These are phyloP conservation scores for Plectosphaerella cucumerina DNA, from an alignment of 2,329 filamentous ascomycete species.

Conservation along the genomic window DNA sequence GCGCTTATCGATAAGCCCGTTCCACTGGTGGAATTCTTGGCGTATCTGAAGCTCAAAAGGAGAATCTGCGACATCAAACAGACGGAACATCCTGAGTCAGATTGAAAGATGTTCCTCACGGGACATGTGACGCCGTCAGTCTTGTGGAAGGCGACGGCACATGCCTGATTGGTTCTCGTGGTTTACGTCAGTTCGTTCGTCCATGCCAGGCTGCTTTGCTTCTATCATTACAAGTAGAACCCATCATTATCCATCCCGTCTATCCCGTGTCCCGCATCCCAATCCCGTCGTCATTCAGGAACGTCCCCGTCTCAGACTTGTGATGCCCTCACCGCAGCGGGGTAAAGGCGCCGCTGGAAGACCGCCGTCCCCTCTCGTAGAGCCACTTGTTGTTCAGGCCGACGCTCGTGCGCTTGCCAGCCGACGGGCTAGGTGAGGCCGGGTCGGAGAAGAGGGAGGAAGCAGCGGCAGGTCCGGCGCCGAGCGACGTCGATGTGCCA, in stretches of 20 bases:
- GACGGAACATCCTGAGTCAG: too few species aligned
- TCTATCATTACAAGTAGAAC: neutral
- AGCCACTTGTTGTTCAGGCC: slow-evolving; percentile 91
- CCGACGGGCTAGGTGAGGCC: slow-evolving; percentile 63
- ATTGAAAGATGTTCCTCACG: too few species aligned
- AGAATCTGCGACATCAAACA: too few species aligned
- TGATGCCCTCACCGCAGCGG: neutral
- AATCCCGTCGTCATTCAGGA: neutral
- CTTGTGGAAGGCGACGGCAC: too few species aligned
- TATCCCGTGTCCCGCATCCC: too few species aligned
- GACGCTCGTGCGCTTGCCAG: slow-evolving; percentile 66
- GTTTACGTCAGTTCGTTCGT: neutral
- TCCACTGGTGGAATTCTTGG: neutral
- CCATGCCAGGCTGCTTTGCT: neutral
- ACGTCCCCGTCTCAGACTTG: neutral
- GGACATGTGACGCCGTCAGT: too few species aligned
- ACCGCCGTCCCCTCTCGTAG: slow-evolving; percentile 73
- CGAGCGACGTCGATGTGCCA: slow-evolving; percentile 40
- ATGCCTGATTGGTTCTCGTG: neutral
- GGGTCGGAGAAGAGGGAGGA: slow-evolving; percentile 49
- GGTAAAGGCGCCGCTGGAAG: slow-evolving; percentile 25
- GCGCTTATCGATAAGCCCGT: neutral
- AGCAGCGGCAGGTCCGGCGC: neutral
- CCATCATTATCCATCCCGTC: neutral
- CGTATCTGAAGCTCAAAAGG: neutral